Evolutionary conservation across 2,329 filamentous ascomycete species (phyloP).

Genomic region (Diaporthe sp.): DNA sequence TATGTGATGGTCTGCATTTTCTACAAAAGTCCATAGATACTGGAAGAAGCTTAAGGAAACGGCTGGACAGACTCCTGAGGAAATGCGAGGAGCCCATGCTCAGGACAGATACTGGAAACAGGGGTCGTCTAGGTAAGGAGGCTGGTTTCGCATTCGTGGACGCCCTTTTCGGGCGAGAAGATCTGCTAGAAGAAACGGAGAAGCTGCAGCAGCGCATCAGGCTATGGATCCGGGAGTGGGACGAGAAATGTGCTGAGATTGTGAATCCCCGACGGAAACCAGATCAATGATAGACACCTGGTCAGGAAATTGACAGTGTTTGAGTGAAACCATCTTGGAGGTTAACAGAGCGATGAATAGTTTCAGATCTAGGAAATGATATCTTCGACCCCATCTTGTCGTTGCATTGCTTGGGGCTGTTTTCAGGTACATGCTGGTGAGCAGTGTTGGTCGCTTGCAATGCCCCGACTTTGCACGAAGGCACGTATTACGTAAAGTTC

Average conservation of each 20-base stretch:
- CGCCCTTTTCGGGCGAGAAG: conserved; percentile 91
- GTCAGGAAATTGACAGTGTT: no score
- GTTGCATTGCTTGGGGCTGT: no score
- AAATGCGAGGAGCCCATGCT: conserved; percentile 55
- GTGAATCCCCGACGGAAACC: no score
- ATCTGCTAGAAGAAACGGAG: conserved; percentile 89
- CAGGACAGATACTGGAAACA: conserved; percentile 94
- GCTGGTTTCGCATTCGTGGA: conserved; percentile 95
- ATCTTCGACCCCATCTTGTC: no score
- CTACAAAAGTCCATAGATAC: conserved; percentile 90
- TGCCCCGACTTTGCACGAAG: no score
- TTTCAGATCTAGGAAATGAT: no score
- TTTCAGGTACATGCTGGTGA: no score
- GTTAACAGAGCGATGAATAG: no score
- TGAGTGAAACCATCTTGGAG: no score
- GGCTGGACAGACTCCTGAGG: conserved; percentile 77
- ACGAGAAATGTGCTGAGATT: conserved; percentile 51
- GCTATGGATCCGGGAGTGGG: conserved; percentile 91
- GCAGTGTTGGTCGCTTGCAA: no score
- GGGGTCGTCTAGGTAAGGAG: conserved; percentile 90
- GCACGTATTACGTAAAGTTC: no score
- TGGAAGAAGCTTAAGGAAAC: conserved; percentile 86
- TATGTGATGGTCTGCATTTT: conserved; percentile 77
- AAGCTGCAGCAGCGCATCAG: conserved; percentile 90
- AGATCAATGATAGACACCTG: no score